Conservation (phyloP, 1,284 basidiomycete genomes). For the Trametes hirsuta region DNA sequence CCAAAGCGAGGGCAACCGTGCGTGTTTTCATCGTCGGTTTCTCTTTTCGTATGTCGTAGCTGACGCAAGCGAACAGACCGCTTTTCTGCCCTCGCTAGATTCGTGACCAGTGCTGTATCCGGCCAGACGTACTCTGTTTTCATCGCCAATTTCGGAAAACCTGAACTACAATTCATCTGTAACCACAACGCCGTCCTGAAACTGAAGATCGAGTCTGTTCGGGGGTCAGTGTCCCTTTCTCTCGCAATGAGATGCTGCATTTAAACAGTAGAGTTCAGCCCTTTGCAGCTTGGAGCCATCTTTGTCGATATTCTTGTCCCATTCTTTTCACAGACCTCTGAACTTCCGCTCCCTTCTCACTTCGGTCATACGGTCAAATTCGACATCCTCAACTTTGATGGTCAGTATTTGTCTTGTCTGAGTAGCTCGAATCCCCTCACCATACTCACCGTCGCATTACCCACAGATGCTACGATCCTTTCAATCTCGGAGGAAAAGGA, state of each 20-base stretch:
- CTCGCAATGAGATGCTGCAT: background rate
- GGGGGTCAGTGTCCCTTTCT: background rate
- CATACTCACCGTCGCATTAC: background rate
- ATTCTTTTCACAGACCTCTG: background rate
- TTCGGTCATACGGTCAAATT: background rate
- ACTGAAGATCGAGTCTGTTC: constrained; percentile 21
- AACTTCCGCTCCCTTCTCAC: background rate
- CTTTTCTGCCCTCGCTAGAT: background rate
- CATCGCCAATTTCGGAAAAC: constrained; percentile 29
- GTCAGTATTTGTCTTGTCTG: background rate
- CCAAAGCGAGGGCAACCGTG: background rate
- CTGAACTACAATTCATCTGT: constrained; percentile 33
- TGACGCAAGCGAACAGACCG: background rate
- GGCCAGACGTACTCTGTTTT: constrained; percentile 23
- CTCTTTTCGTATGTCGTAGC: background rate
- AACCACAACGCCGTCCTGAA: constrained; percentile 34
- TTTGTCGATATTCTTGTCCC: background rate
- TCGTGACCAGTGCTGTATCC: background rate
- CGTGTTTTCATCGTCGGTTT: background rate
- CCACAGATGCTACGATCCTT: background rate
- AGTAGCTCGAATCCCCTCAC: background rate
- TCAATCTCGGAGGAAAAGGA: background rate
- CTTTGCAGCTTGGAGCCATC: background rate
- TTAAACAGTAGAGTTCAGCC: background rate
- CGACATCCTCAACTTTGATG: background rate